These are phyloP conservation scores for Pseudogymnoascus sp. DNA, from an alignment of 2,329 filamentous ascomycete species.

Conservation along the genomic window DNA sequence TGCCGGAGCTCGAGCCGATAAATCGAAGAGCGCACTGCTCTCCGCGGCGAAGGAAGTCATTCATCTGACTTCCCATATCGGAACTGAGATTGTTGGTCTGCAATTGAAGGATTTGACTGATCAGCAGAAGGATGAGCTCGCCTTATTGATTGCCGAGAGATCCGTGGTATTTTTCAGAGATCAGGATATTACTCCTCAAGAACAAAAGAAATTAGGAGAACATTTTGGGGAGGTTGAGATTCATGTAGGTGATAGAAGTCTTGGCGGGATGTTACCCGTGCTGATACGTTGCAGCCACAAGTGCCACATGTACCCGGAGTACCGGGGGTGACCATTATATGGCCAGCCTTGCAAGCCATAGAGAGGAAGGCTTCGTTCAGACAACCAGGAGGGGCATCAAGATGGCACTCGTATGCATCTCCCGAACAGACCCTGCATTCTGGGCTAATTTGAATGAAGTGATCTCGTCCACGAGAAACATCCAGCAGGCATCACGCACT, in stretches of 20 bases:
- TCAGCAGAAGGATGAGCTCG: constrained; percentile 36
- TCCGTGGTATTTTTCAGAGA: constrained; percentile 37
- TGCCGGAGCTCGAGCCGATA: constrained; percentile 57
- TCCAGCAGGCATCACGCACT: constrained; percentile 62
- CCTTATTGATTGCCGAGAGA: constrained; percentile 35
- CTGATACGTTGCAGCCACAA: constrained; percentile 48
- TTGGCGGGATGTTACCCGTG: background rate
- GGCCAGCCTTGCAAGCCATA: constrained; percentile 60
- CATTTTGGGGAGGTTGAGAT: constrained; percentile 60
- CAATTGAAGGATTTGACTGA: constrained; percentile 35
- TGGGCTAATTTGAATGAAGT: constrained; percentile 13
- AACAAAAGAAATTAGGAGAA: constrained; percentile 57
- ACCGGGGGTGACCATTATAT: constrained; percentile 58
- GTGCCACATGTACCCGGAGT: constrained; percentile 63
- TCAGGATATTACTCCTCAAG: constrained; percentile 47
- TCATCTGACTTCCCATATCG: constrained; percentile 36
- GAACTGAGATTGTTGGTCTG: constrained; percentile 36
- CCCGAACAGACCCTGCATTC: background rate
- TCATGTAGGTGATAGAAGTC: constrained; percentile 45
- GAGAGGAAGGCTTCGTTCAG: constrained; percentile 57
- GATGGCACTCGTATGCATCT: constrained; percentile 52
- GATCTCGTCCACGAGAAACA: constrained; percentile 66
- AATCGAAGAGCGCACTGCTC: constrained; percentile 53
- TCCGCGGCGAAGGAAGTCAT: constrained; percentile 56
- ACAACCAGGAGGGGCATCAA: constrained; percentile 57